These are phyloP conservation scores for Leccinum griseonigrum DNA, from an alignment of 1,284 basidiomycete species.

Conservation along the genomic window DNA sequence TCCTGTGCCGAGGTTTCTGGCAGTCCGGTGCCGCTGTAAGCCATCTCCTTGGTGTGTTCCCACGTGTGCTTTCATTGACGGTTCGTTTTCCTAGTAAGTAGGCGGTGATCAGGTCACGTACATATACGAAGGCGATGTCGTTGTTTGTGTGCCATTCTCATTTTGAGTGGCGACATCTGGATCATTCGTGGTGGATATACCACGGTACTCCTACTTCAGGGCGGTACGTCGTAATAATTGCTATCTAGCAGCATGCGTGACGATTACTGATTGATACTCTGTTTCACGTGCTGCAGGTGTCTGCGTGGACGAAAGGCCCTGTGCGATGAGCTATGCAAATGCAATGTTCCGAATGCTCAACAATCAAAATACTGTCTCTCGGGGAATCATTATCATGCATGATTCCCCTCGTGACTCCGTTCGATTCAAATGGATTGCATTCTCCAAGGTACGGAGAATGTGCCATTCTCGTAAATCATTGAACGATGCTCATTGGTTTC, in stretches of 20 bases:
- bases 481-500: too few relatives aligned
- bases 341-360: background rate
- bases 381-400: too few relatives aligned
- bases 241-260: background rate
- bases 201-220: conserved; percentile 9
- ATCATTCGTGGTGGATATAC: conserved; percentile 20
- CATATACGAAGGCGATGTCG: conserved; percentile 4
- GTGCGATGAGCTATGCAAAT: conserved; percentile 9
- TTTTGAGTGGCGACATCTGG: conserved; percentile 22
- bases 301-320: conserved; percentile 18
- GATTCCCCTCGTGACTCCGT: background rate
- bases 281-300: conserved; percentile 4
- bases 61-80: background rate
- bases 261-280: background rate
- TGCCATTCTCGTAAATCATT: too few relatives aligned
- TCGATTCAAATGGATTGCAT: background rate
- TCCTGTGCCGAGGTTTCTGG: conserved; percentile 50
- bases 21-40: conserved; percentile 42
- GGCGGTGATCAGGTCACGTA: conserved; percentile 22
- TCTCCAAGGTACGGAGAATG: background rate
- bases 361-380: too few relatives aligned
- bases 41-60: background rate
- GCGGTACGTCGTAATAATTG: conserved; percentile 12
- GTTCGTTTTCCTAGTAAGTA: conserved; percentile 10
- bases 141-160: background rate